phyloP scores from a whole-genome alignment of 257 asterid species.

The Solanum pennellii region DNA sequence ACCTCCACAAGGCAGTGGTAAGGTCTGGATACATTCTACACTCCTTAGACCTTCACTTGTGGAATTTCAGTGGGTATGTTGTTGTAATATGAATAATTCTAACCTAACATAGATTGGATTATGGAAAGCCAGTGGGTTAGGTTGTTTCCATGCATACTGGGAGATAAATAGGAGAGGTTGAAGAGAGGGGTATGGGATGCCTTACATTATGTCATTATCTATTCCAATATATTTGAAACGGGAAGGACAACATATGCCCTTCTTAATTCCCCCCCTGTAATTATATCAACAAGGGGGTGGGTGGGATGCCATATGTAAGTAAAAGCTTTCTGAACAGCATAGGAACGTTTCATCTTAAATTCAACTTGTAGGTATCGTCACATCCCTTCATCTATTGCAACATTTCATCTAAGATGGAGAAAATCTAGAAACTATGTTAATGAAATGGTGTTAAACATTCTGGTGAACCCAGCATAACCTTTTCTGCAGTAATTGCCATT shows the following conservation, averaged over 20 bases:
- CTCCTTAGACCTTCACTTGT: neutral
- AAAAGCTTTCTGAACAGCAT: neutral
- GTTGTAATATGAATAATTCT: neutral
- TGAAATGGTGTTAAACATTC: neutral
- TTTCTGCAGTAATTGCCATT: neutral
- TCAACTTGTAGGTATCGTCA: neutral
- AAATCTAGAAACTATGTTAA: neutral
- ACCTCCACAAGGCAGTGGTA: neutral
- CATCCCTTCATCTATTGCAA: neutral
- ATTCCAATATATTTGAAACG: neutral
- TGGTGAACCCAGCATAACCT: neutral
- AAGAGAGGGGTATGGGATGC: neutral
- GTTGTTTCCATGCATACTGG: neutral
- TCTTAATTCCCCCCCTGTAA: neutral
- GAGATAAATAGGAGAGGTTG: neutral
- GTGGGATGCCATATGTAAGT: neutral
- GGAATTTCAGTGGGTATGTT: neutral
- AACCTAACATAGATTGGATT: neutral
- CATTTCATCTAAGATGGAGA: neutral
- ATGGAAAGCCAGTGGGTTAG: neutral
- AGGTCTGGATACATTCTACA: neutral
- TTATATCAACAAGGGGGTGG: neutral
- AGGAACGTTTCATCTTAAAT: neutral
- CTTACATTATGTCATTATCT: neutral
- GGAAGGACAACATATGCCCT: neutral